These are phyloP conservation scores for Heritiera fomes DNA, from an alignment of 345 rosid genomes.

Conservation along the genomic window DNA sequence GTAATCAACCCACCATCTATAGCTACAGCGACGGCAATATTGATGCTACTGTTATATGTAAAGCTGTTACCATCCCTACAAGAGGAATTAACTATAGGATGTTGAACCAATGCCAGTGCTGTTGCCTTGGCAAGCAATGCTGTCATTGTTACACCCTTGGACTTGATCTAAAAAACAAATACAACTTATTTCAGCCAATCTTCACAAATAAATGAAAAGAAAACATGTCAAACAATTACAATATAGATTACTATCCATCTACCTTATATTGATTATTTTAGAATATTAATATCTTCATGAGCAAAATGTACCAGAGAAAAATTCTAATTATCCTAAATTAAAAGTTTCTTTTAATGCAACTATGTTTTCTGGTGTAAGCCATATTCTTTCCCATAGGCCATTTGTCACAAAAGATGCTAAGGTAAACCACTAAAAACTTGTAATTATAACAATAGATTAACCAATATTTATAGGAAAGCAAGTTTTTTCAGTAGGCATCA, in stretches of 20 bases:
- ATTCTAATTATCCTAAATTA: not conserved
- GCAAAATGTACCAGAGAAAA: not conserved
- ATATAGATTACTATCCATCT: not conserved
- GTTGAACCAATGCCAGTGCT: conserved; percentile 80
- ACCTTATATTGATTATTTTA: not conserved
- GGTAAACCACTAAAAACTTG: not conserved
- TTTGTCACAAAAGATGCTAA: not conserved
- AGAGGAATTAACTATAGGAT: conserved; percentile 77
- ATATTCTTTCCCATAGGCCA: not conserved
- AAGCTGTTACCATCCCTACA: conserved; percentile 94
- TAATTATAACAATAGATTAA: not conserved
- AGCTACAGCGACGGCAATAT: conserved; percentile 97
- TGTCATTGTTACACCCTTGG: conserved; percentile 96
- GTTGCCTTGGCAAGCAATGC: conserved; percentile 95
- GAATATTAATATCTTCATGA: not conserved
- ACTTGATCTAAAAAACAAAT: conserved; percentile 67
- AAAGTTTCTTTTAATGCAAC: not conserved
- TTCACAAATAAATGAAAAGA: not conserved
- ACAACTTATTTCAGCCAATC: conserved; percentile 7
- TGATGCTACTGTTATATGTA: conserved; percentile 78
- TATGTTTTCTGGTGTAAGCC: not conserved
- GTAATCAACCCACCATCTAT: conserved; percentile 91
- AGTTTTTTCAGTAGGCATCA: not conserved
- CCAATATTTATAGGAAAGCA: not conserved
- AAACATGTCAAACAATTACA: not conserved